Base-by-base conservation (phyloP, 768 basidiomycete genomes). In the Leucosporidium yakuticum region DNA sequence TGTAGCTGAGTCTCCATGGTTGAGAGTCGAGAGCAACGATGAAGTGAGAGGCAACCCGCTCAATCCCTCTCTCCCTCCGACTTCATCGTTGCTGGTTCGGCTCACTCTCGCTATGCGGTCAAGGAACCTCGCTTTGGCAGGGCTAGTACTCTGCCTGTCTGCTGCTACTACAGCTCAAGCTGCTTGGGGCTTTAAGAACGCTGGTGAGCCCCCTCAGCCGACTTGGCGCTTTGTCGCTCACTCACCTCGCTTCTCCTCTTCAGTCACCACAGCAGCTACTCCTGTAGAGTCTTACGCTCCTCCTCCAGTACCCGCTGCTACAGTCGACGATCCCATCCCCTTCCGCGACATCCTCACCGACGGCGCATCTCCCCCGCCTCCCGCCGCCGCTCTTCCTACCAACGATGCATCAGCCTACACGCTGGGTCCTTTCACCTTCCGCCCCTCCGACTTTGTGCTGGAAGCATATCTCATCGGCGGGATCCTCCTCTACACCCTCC, bases 1-100 rank as follows among this genome's bases (percentile, higher is more conserved):
- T 14, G 12, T 9, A 72, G 63, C 34, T 68, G 63, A 8, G 54
- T 39, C 34, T 72, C 67, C 71, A 72, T 69, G 4, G 25, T 20
- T 29, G 53, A 1, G 23, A 54, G 25, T 54, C 27, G 53, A 25
- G 20, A 19, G 2, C 27, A 29, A n/a, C n/a, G 27, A 12, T 15
- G 25, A 54, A n/a, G 25, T 4, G 53, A 29, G 27, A 14, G 53
- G 25, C 15, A 29, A 54, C 19, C 25, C 4, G 51, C 23, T n/a
- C 25, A 14, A 7, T 14, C 51, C 27, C 14, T 31, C 25, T 54
- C 53, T 54, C 31, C 27, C 27, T 25, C 53, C 12, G n/a, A 29
- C 12, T 15, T 54, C 27, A 6, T 17, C 25, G 27, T 15, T 17
- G 25, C 25, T 25, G 25, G 2, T 54, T 20, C 8, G 53, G 1